Evolutionary conservation across 805 yeast species (phyloP), one percentile per base, ranked within the genome.

Genomic region (Yarrowia divulgata): DNA sequence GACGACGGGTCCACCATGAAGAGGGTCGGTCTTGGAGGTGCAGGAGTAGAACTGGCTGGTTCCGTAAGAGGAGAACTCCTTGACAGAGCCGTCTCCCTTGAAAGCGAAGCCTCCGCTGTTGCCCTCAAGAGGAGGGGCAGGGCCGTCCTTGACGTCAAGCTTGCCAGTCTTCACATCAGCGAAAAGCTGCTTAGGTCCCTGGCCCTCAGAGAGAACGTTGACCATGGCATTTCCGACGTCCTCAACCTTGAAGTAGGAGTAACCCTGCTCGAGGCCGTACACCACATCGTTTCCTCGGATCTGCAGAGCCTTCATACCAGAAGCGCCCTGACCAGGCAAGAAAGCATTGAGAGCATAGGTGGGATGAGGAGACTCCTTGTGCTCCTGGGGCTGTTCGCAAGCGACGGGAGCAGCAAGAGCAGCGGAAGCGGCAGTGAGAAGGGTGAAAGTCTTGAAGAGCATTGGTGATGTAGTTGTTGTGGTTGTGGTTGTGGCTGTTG

Each of bases 51-150:
- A 49, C 23, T 49, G 39, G 0, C 13, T 6, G 34, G 54, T 49
- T 32, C 54, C 54, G 8, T 49, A 49, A 6, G 54, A 49, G 16
- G 54, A 49, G 19, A 49, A 12, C 19, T 14, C 19, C 54, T 49
- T 49, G 39, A 49, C 54, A 5, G 39, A n/a, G 5, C 54, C 54
- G 39, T 49, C 54, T 7, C 54, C 54, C 54, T 49, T 49, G 54
- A 32, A 49, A 32, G 39, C 54, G 39, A 37, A 49, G 39, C 54
- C 54, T 49, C 54, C 54, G 35, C 39, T 32, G 54, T 49, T 49
- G 18, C 23, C 23, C 39, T 49, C 54, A 4, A 49, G 54, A n/a
- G 54, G 54, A 49, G 54, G 39, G 16, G 54, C 54, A 9, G 54
- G 39, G 2, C 6, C 39, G 6, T 32, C 8, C 19, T 32, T 16